Conservation (phyloP, 2,329 filamentous ascomycete genomes). For the Niveomyces coronatus region DNA sequence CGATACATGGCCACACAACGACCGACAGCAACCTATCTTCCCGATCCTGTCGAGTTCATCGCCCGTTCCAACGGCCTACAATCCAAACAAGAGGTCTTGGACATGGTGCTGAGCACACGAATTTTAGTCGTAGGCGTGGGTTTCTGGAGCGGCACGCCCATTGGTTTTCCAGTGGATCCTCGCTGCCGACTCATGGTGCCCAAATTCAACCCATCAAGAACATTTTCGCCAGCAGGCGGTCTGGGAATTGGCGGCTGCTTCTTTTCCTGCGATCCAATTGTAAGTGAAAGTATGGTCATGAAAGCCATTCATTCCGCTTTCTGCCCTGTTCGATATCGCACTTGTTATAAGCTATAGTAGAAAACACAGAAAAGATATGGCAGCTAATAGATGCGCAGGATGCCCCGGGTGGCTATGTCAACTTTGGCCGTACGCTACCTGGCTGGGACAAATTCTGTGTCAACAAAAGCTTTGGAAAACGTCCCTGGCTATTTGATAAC, state of each 20-base stretch:
- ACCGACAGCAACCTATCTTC: constrained; percentile 48
- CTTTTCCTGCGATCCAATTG: constrained; percentile 21
- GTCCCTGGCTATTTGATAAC: constrained; percentile 26
- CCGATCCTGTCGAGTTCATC: constrained; percentile 46
- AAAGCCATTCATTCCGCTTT: too few relatives aligned
- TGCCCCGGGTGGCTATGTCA: constrained; percentile 25
- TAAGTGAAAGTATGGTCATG: not conserved
- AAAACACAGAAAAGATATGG: too few relatives aligned
- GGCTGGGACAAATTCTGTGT: constrained; percentile 23
- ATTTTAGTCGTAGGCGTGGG: constrained; percentile 20
- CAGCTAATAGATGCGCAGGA: constrained; percentile 15
- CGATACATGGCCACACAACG: constrained; percentile 51
- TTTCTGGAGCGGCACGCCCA: constrained; percentile 26
- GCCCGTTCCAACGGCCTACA: constrained; percentile 25
- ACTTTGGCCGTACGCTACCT: constrained; percentile 19
- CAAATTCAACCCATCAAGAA: constrained; percentile 21
- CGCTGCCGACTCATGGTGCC: constrained; percentile 14
- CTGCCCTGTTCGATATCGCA: not conserved
- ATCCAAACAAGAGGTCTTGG: constrained; percentile 21
- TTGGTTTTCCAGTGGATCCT: constrained; percentile 10
- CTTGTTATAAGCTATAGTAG: too few relatives aligned
- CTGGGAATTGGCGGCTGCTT: constrained; percentile 23
- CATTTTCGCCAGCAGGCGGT: constrained; percentile 22
- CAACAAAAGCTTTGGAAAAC: constrained; percentile 18
- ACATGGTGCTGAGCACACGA: constrained; percentile 21